Conservation (phyloP, 768 basidiomycete species). For the Sporobolomyces phaffii region DNA sequence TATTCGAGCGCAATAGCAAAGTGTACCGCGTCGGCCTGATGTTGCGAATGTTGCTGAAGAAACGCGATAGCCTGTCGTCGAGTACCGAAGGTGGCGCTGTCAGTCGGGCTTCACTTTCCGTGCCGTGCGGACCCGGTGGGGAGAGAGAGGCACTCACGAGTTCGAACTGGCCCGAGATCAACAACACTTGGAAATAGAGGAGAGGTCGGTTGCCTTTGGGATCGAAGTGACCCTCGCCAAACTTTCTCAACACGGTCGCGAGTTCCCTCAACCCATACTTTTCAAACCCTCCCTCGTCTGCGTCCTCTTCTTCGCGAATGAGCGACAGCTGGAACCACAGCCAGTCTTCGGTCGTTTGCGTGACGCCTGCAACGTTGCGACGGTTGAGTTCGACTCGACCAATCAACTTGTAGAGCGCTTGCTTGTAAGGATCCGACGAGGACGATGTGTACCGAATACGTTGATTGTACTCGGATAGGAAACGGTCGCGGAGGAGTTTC, state of each 20-base stretch:
- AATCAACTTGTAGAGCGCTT: slow-evolving; percentile 90
- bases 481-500: slow-evolving; percentile 56
- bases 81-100: background rate
- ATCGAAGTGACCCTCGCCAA: slow-evolving; percentile 50
- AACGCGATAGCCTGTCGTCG: slow-evolving; percentile 71
- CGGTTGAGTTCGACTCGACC: slow-evolving; percentile 79
- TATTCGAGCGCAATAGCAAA: slow-evolving; percentile 85
- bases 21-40: slow-evolving; percentile 89
- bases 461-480: slow-evolving; percentile 54
- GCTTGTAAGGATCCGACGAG: slow-evolving; percentile 88
- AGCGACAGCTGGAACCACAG: slow-evolving; percentile 93
- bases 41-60: slow-evolving; percentile 76
- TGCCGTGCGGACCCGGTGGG: too few relatives aligned
- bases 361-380: slow-evolving; percentile 73
- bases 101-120: background rate
- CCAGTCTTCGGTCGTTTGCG: slow-evolving; percentile 94
- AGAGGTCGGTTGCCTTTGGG: slow-evolving; percentile 56
- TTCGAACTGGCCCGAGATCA: slow-evolving; percentile 93
- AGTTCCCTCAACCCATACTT: slow-evolving; percentile 52
- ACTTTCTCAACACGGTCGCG: slow-evolving; percentile 45
- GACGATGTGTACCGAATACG: slow-evolving; percentile 78
- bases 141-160: slow-evolving; percentile 61
- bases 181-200: slow-evolving; percentile 57
- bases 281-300: slow-evolving; percentile 53
- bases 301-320: slow-evolving; percentile 58